Conservation (phyloP, 1,284 basidiomycete genomes). For the Trichosporon coremiiforme region DNA sequence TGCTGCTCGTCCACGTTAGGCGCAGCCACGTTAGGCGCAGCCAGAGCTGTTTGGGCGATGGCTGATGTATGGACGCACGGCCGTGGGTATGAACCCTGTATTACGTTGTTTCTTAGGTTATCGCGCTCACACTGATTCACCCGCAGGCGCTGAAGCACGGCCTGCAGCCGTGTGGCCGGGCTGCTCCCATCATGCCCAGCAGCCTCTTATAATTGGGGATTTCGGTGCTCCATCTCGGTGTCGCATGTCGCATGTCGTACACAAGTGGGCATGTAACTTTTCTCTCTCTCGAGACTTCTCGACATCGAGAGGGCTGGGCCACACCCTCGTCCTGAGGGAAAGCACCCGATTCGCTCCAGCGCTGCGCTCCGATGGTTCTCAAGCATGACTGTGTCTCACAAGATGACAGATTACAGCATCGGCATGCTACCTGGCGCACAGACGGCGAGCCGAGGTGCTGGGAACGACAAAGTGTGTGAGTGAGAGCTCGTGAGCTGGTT, state of each 20-base stretch:
- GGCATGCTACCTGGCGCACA: not conserved
- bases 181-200: no score
- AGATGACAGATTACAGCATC: not conserved
- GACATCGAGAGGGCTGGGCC: not conserved
- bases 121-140: slow-evolving; percentile 2
- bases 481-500: not conserved
- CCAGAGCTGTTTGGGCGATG: no score
- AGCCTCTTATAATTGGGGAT: no score
- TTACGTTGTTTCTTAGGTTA: slow-evolving; percentile 13
- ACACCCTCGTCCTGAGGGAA: not conserved
- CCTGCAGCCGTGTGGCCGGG: no score
- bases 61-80: not conserved
- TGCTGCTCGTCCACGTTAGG: not conserved
- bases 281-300: not conserved
- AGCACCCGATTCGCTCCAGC: not conserved
- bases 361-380: not conserved
- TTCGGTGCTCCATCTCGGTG: no score
- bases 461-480: no score
- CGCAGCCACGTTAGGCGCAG: no score
- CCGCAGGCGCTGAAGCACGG: not conserved
- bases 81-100: not conserved
- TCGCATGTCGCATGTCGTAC: no score
- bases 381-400: not conserved
- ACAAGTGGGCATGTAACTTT: not conserved
- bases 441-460: not conserved